Base-by-base conservation (phyloP, 2,329 filamentous ascomycete genomes). In the Cercospora sesami region DNA sequence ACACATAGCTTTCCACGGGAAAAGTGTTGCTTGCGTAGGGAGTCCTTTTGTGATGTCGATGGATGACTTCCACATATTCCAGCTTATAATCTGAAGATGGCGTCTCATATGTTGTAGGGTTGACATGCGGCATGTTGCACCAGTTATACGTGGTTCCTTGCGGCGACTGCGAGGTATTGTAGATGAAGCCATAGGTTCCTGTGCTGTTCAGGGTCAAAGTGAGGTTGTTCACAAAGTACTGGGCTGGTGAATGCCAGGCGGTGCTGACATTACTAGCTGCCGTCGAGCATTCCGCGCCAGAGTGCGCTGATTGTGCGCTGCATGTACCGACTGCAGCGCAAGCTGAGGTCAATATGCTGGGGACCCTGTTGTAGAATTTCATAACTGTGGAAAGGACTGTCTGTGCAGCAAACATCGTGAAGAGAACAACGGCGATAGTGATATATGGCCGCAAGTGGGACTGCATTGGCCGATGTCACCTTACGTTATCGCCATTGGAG, bases 101-200 rank as follows among this genome's bases (percentile, higher is more conserved):
- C 36, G 65, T 71, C 14, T 83, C 78, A 75, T 95, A 95, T 74
- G 92, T 90, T 14, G 79, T 79, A 23, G 78, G 80, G 33, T 91
- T 85, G n/a, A 91, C 90, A 80, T 94, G 92, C 0, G 92, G 92
- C 91, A 95, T 95, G 75, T 95, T 94, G 79, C 92, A 95, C 84
- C 84, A 94, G 78, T 94, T 93, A 79, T 94, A 94, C 1, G 81
- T 84, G 45, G 75, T 87, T 87, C 78, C 91, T 90, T 42, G 82
- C 75, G 6, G 76, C 31, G 62, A 26, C 75, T 64, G 83, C 80
- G 0, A 90, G 36, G 85, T 84, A 75, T 92, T 88, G 80, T 89
- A 95, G 18, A 91, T 84, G 76, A 93, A 94, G 1, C 90, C 91
- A 77, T 92, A 89, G 0, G 89, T 85, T 1, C 90, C 91, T 1